Percentiles rank a stretch among this genome's conserved stretches.
These are phyloP conservation scores for Acorus calamus DNA, from an alignment of 106 monocot genomes.

Conservation along the genomic window DNA sequence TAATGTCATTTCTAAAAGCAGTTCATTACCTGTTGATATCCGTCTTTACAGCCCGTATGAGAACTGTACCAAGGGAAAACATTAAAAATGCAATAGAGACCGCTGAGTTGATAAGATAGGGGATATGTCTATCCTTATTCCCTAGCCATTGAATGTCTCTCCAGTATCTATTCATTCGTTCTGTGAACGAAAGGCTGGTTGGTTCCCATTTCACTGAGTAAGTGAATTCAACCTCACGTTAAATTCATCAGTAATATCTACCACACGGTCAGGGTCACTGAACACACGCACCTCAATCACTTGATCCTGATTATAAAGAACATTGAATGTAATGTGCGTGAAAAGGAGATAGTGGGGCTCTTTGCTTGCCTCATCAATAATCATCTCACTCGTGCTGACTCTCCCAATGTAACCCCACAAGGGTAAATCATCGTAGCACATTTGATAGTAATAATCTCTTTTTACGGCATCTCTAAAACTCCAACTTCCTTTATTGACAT, in stretches of 20 bases:
- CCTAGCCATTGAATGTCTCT: slow-evolving; percentile 7
- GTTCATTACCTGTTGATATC: slow-evolving; percentile 17
- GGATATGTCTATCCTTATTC: slow-evolving; percentile 4
- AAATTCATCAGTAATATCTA: slow-evolving; percentile 15
- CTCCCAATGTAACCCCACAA: slow-evolving; percentile 23
- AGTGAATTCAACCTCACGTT: slow-evolving; percentile 10
- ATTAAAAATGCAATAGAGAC: slow-evolving; percentile 16
- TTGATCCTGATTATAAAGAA: slow-evolving; percentile 17
- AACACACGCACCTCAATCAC: slow-evolving; percentile 19
- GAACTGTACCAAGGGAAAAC: slow-evolving; percentile 15
- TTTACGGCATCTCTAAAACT: slow-evolving; percentile 12
- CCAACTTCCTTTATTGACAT: slow-evolving; percentile 12
- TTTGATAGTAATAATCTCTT: slow-evolving; percentile 27
- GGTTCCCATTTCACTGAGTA: slow-evolving; percentile 18
- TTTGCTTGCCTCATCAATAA: neutral
- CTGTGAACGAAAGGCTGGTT: slow-evolving; percentile 8
- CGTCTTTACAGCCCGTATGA: slow-evolving; percentile 23
- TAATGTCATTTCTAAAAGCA: neutral
- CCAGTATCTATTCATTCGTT: slow-evolving; percentile 14
- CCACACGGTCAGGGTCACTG: slow-evolving; percentile 10
- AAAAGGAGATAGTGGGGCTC: slow-evolving; percentile 11
- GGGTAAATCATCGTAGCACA: slow-evolving; percentile 25
- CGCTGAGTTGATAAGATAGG: slow-evolving; percentile 18
- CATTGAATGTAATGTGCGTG: slow-evolving; percentile 17
- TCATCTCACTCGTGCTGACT: slow-evolving; percentile 8